Evolutionary conservation across 2,329 filamentous ascomycete species (phyloP).

Genomic region (Aspergillus quadrilineatus): DNA sequence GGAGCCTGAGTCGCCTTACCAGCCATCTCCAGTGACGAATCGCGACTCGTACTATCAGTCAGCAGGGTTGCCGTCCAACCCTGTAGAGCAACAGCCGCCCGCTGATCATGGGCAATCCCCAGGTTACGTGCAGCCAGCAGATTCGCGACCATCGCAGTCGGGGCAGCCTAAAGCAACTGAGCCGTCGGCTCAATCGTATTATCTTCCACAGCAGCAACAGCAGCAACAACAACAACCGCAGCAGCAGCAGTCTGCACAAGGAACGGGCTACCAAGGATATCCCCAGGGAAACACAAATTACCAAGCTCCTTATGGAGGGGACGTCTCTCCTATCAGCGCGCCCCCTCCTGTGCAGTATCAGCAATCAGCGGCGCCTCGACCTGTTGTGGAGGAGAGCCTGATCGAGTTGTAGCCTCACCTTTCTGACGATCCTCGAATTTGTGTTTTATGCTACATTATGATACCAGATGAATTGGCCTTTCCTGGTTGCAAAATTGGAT

Average conservation of each 20-base stretch:
- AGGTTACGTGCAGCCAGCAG: conserved; percentile 20
- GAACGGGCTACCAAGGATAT: conserved; percentile 14
- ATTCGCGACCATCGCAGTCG: conserved; percentile 16
- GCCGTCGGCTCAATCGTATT: conserved; percentile 22
- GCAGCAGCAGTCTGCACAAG: conserved; percentile 17
- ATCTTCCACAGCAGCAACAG: conserved; percentile 19
- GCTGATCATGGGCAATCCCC: conserved; percentile 18
- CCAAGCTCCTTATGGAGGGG: conserved; percentile 18
- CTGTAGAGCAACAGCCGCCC: conserved; percentile 19
- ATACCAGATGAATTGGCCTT: conserved; percentile 29
- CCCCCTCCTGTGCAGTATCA: conserved; percentile 20
- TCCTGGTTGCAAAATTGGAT: conserved; percentile 21
- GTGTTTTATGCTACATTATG: conserved; percentile 21
- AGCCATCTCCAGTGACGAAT: conserved; percentile 22
- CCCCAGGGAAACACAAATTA: conserved; percentile 13
- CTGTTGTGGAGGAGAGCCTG: conserved; percentile 31
- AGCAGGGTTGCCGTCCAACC: conserved; percentile 20
- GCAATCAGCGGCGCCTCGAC: conserved; percentile 23
- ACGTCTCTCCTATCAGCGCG: conserved; percentile 21
- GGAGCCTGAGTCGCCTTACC: conserved; percentile 22
- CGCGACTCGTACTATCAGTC: conserved; percentile 26
- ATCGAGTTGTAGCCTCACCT: conserved; percentile 28
- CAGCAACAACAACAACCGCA: conserved; percentile 8
- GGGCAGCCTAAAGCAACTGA: conserved; percentile 19
- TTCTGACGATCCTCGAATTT: background rate